Conservation (phyloP, 2,329 filamentous ascomycete genomes). For the Diaporthe nobilis region DNA sequence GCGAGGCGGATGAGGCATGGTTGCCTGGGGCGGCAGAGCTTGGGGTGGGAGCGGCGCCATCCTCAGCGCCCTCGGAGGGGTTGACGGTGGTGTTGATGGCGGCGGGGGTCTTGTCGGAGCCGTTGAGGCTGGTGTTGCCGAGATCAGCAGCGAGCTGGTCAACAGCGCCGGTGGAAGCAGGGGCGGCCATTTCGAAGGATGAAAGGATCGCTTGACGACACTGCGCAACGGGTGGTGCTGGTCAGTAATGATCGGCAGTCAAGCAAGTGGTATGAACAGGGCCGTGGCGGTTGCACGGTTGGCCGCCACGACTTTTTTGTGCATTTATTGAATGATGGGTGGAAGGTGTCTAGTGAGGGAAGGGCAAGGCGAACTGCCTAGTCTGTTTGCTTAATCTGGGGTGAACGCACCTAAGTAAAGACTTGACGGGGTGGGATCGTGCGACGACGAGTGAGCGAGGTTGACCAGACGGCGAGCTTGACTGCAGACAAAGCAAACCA, state of each 20-base stretch:
- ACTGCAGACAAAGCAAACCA: conserved; percentile 43
- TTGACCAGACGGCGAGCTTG: conserved; percentile 35
- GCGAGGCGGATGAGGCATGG: conserved; percentile 95
- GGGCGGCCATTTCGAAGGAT: conserved; percentile 70
- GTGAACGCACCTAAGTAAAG: conserved; percentile 36
- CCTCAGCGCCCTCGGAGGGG: conserved; percentile 64
- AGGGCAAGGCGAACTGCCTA: neutral
- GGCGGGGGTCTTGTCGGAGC: conserved; percentile 75
- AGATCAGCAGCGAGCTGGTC: conserved; percentile 87
- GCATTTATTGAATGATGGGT: neutral
- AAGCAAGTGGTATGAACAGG: conserved; percentile 30
- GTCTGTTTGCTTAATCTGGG: neutral
- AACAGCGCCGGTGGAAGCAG: conserved; percentile 73
- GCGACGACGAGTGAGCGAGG: conserved; percentile 34
- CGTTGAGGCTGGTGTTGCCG: conserved; percentile 78
- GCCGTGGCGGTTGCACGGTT: too few species aligned
- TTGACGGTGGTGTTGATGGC: conserved; percentile 80
- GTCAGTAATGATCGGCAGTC: conserved; percentile 41
- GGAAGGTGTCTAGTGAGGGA: neutral
- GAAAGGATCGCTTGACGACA: conserved; percentile 44
- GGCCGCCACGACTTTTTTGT: neutral
- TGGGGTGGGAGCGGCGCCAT: conserved; percentile 78
- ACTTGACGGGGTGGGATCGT: conserved; percentile 22
- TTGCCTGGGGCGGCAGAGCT: conserved; percentile 81
- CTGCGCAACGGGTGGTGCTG: conserved; percentile 43